Base-by-base conservation (phyloP, 305 asterid genomes). In the Ajuga reptans region DNA sequence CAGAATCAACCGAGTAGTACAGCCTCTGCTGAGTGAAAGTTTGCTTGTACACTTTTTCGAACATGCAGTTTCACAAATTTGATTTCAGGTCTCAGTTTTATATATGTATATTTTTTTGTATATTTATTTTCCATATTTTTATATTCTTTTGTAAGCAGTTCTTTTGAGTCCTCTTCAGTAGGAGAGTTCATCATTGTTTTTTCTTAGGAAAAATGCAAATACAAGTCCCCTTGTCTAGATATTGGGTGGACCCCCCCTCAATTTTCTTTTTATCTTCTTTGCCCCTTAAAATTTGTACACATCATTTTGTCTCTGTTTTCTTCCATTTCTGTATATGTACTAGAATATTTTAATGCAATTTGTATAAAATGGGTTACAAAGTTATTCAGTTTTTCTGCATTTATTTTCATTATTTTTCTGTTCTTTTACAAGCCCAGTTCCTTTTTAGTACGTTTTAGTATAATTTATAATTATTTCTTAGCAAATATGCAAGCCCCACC, bases 81-180 rank as follows among this genome's bases (percentile, higher is more conserved):
- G 43, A 64, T 52, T 51, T 66, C 66, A 55, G 68, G 67, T 71
- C 63, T 75, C 45, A 56, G 57, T 71, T 73, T 68, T 46, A 36
- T 39, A 39, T 8, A 36, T 3, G 9, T 33, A 36, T 36, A 31
- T 43, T 64, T 62, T 76, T 62, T 64, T 69, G 69, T 81, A 79
- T 51, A 43, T 43, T 51, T 33, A 18, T 47, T 61, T 56, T 51
- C 11, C 66, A n/a, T 24, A 29, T 75, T 75, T 37, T 50, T 58
- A 12, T 65, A 78, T 87, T 87, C 88, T 85, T 87, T 83, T 67
- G 84, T 82, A 73, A 70, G 68, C 65, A 34, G 73, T 77, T 78
- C 59, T 66, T 67, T 72, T 71, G 72, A 41, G 36, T 50, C 78
- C 75, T 73, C 49, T 46, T 66, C 55, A 59, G 52, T 49, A 61